Evolutionary conservation across 2,329 filamentous ascomycete species (phyloP), one percentile per base, ranked within the genome.

Genomic region (Simplicillium aogashimaense): DNA sequence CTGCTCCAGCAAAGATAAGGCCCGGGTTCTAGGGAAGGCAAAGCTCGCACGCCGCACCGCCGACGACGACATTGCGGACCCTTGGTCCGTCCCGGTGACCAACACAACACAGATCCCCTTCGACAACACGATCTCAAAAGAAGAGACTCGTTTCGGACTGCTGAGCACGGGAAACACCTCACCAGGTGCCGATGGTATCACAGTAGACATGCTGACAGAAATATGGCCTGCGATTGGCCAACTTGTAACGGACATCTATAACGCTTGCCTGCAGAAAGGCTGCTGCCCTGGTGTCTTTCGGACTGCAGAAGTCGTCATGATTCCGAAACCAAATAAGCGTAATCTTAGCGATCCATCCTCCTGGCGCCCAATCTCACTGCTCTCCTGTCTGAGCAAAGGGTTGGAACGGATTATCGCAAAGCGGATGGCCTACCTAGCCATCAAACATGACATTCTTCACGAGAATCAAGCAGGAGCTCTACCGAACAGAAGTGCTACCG

Each of bases 181-280:
- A 5, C 50, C 45, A 16, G 46, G 46, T 28, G 36, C 41, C 10
- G 47, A 53, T 30, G 43, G 45, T 12, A 49, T 50, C 30, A 50
- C 44, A 15, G 44, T 48, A n/a, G 39, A 48, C 29, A 43, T 50
- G 20, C 43, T 52, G 11, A 34, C 12, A 20, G 12, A 13, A 8
- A n/a, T 29, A 5, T 40, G 38, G 38, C 38, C 32, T 13, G 29
- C 18, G 3, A 15, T 40, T 10, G 31, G 38, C 15, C 18, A 35
- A 16, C 30, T 35, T 20, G 15, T 40, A 8, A 40, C 20, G 4
- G n/a, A 11, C n/a, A 25, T 40, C 20, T 40, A 40, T 25, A 40
- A 40, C 14, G 38, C 38, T 10, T 39, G 31, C 17, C 31, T 39
- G 18, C 38, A 29, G 13, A 18, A 15, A n/a, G n/a, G n/a, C n/a